phyloP scores from a whole-genome alignment of 2,329 filamentous ascomycete genomes.

The Colletotrichum gloeosporioides region DNA sequence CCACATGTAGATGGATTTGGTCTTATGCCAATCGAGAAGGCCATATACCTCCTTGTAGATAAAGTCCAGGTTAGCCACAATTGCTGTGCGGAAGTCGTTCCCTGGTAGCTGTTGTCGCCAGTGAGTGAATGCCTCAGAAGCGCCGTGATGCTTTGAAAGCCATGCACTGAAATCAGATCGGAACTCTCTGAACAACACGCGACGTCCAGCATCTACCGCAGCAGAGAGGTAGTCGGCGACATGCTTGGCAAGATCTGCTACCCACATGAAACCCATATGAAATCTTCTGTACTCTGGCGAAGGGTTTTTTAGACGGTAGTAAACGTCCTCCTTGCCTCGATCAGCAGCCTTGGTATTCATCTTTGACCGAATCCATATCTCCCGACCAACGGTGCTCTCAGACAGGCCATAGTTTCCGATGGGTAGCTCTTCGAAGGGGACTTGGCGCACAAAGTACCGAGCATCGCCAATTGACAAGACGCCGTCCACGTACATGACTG shows the following conservation, averaged over 20 bases:
- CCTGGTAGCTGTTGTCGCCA: constrained; percentile 60
- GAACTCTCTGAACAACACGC: constrained; percentile 63
- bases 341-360: constrained; percentile 37
- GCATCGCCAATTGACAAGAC: constrained; percentile 50
- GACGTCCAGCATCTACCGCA: constrained; percentile 30
- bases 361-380: constrained; percentile 69
- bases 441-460: constrained; percentile 55
- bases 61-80: constrained; percentile 67
- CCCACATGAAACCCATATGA: constrained; percentile 70
- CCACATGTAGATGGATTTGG: constrained; percentile 55
- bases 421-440: constrained; percentile 64
- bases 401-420: constrained; percentile 69
- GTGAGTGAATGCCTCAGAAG: constrained; percentile 43
- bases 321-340: constrained; percentile 45
- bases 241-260: constrained; percentile 74
- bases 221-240: constrained; percentile 67
- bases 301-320: constrained; percentile 67
- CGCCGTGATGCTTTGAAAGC: constrained; percentile 52
- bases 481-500: constrained; percentile 64
- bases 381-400: constrained; percentile 49
- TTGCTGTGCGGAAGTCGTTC: constrained; percentile 66
- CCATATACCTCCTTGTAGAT: constrained; percentile 69
- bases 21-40: constrained; percentile 40
- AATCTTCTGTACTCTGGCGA: constrained; percentile 67
- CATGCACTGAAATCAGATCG: constrained; percentile 60